Evolutionary conservation across 2,329 filamentous ascomycete genomes (phyloP).

Genomic region (Talaromyces sp.): DNA sequence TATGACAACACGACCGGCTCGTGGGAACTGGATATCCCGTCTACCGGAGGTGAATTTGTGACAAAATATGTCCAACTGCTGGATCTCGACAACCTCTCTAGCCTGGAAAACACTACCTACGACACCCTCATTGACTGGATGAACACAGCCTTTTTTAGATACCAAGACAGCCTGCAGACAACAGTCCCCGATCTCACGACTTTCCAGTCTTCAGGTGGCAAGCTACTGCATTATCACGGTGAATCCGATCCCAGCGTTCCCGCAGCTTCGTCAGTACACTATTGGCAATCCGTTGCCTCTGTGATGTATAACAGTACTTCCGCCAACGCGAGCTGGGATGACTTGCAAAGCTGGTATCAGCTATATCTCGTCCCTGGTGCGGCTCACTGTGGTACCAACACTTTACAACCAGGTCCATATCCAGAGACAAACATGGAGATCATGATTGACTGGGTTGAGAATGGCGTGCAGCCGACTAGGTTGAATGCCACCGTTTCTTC

Average conservation of each 20-base stretch:
- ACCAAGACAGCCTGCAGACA: slow-evolving; percentile 52
- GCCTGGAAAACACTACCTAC: slow-evolving; percentile 53
- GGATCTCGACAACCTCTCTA: slow-evolving; percentile 40
- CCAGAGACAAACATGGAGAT: slow-evolving; percentile 46
- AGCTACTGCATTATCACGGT: not conserved
- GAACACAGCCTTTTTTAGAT: slow-evolving; percentile 45
- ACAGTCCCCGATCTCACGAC: not conserved
- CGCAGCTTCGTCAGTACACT: not conserved
- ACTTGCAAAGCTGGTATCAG: not conserved
- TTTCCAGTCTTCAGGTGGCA: not conserved
- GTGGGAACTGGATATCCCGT: not conserved
- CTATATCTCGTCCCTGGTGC: not conserved
- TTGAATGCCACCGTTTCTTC: slow-evolving; percentile 40
- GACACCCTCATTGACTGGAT: slow-evolving; percentile 57
- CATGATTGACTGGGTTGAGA: slow-evolving; percentile 54
- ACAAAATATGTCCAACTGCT: slow-evolving; percentile 28
- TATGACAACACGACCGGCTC: slow-evolving; percentile 18
- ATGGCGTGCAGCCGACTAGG: slow-evolving; percentile 42
- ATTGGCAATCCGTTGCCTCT: not conserved
- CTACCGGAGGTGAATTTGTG: not conserved
- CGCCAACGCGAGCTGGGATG: not conserved
- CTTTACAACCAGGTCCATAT: slow-evolving; percentile 43
- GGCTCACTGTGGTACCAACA: not conserved
- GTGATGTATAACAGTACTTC: not conserved
- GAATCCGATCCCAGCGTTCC: not conserved